phyloP scores from a whole-genome alignment of 306 rosid genomes.

The Erythrophleum fordii region DNA sequence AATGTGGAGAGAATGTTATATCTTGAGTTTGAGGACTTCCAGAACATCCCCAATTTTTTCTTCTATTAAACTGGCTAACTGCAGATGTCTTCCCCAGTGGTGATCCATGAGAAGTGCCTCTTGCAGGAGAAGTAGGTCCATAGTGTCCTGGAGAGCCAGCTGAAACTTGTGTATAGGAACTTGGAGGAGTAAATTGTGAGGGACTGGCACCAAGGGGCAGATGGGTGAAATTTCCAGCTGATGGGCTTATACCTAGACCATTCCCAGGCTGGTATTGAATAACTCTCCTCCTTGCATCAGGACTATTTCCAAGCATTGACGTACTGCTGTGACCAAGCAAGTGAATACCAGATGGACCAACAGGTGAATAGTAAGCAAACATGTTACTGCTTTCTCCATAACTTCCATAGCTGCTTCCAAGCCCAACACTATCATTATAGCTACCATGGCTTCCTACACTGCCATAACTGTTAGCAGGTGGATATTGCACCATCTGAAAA shows the following conservation, averaged over 20 bases:
- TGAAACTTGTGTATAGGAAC: conserved; percentile 79
- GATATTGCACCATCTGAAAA: conserved; percentile 78
- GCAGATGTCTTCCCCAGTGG: conserved; percentile 93
- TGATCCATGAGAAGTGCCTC: conserved; percentile 93
- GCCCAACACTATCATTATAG: conserved; percentile 81
- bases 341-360: conserved; percentile 86
- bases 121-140: conserved; percentile 98
- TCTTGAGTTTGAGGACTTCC: conserved; percentile 85
- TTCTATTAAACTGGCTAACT: conserved; percentile 82
- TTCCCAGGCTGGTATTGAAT: conserved; percentile 74
- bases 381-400: conserved; percentile 83
- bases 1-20: conserved; percentile 65
- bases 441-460: conserved; percentile 98
- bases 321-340: conserved; percentile 72
- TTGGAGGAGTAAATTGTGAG: conserved; percentile 95
- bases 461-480: conserved; percentile 83
- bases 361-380: conserved; percentile 92
- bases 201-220: conserved; percentile 98
- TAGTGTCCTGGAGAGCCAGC: conserved; percentile 86
- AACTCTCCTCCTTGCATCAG: conserved; percentile 89
- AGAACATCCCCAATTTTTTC: conserved; percentile 85
- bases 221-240: conserved; percentile 92
- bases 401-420: conserved; percentile 97
- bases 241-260: conserved; percentile 89
- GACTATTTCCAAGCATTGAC: conserved; percentile 91